Conservation (phyloP, 2,329 filamentous ascomycete genomes). For the Tolypocladium paradoxum region DNA sequence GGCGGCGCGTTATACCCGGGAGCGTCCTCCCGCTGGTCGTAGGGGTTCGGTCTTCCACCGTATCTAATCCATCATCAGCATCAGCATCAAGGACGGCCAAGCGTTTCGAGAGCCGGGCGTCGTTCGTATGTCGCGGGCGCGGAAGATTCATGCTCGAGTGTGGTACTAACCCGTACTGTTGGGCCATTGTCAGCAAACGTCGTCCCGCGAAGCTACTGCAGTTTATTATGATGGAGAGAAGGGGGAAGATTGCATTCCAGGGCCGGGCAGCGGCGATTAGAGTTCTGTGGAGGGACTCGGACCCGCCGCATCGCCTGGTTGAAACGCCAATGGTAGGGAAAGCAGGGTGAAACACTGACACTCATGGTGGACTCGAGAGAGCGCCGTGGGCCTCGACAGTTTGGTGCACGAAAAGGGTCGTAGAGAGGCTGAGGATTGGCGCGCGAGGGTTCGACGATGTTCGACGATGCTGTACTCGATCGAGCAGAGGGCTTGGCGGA, state of each 20-base stretch:
- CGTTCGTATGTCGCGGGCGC: neutral
- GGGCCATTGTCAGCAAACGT: constrained; percentile 16
- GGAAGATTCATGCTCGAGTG: neutral
- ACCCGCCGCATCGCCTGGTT: constrained; percentile 4
- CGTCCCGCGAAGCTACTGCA: constrained; percentile 1
- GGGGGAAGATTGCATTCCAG: neutral
- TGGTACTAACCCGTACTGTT: constrained; percentile 44
- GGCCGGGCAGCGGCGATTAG: constrained; percentile 1
- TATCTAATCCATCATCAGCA: constrained; percentile 30
- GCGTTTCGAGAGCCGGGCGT: neutral
- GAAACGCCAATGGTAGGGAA: constrained; percentile 12
- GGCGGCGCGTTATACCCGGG: constrained; percentile 19
- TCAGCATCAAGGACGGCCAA: constrained; percentile 16
- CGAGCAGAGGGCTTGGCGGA: neutral
- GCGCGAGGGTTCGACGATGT: neutral
- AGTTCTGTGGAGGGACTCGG: neutral
- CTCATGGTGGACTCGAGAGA: constrained; percentile 13
- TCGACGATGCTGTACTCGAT: neutral
- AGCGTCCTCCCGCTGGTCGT: constrained; percentile 39
- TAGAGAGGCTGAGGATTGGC: neutral
- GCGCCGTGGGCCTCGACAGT: constrained; percentile 3
- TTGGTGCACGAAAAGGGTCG: neutral
- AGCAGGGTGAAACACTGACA: constrained; percentile 14
- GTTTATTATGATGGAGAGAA: neutral
- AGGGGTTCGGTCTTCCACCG: constrained; percentile 45